Conservation (phyloP, 192 early-diverging fungal species). For the Coemansia sp. region DNA sequence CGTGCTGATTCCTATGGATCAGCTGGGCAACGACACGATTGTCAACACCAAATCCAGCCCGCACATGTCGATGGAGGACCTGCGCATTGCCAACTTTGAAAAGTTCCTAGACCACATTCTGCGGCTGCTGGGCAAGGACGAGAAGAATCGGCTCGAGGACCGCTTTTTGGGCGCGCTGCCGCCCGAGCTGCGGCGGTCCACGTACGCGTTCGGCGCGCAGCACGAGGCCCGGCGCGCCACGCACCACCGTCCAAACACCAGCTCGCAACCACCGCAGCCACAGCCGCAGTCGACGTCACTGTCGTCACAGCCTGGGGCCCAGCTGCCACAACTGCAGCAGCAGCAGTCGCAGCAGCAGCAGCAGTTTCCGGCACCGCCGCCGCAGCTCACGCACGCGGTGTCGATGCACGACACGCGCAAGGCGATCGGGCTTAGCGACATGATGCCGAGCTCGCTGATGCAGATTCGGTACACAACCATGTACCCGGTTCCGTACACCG, state of each 20-base stretch:
- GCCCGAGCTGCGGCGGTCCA: constrained; percentile 14
- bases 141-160: constrained; percentile 22
- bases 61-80: constrained; percentile 80
- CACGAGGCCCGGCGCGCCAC: neutral
- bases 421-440: constrained; percentile 16
- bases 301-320: neutral
- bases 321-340: neutral
- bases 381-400: neutral
- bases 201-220: neutral
- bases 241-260: too few species aligned
- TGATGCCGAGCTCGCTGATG: constrained; percentile 39
- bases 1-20: constrained; percentile 79
- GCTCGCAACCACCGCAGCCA: neutral
- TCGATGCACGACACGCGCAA: constrained; percentile 14
- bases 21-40: constrained; percentile 51
- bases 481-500: constrained; percentile 29
- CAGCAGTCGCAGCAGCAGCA: neutral
- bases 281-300: neutral
- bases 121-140: constrained; percentile 26
- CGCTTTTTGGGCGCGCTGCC: constrained; percentile 30
- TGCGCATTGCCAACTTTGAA: constrained; percentile 79
- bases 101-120: constrained; percentile 71
- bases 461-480: constrained; percentile 46
- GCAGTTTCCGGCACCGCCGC: constrained; percentile 3
- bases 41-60: constrained; percentile 56